phyloP scores from a whole-genome alignment of 805 yeast species.

The Yarrowia sp. region DNA sequence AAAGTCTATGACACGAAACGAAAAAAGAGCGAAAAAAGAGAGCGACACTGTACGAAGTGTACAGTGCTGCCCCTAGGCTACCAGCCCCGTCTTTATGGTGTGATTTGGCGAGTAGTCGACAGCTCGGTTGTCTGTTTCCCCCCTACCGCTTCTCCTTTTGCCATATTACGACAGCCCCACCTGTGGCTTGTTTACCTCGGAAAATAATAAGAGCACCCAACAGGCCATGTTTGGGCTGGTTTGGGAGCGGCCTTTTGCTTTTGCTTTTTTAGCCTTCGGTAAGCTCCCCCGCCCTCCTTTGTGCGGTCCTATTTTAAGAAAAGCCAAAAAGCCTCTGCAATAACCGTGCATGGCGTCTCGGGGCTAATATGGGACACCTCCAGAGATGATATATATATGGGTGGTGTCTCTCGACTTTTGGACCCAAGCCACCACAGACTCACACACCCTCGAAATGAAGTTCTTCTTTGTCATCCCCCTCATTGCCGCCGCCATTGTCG shows the following conservation, averaged over 20 bases:
- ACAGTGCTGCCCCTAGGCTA: neutral
- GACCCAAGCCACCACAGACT: neutral
- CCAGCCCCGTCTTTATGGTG: constrained; percentile 17
- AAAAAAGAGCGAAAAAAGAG: neutral
- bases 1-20: neutral
- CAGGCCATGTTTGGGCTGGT: neutral
- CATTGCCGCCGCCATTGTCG: constrained; percentile 27
- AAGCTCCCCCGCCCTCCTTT: constrained; percentile 3
- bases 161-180: too few relatives aligned
- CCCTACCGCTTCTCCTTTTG: too few relatives aligned
- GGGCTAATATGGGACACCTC: too few relatives aligned
- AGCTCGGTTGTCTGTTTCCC: too few relatives aligned
- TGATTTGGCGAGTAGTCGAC: too few relatives aligned
- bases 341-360: constrained; percentile 15
- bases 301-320: constrained; percentile 17
- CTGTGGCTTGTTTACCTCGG: constrained; percentile 4
- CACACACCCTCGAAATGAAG: neutral
- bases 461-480: constrained; percentile 12
- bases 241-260: constrained; percentile 1
- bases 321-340: neutral
- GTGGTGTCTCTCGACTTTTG: too few relatives aligned
- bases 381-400: neutral
- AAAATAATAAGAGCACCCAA: too few relatives aligned
- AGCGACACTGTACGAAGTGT: neutral
- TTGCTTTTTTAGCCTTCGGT: neutral